phyloP scores from a whole-genome alignment of 225 moss, liverwort and hornwort genomes.

The Rhytidiadelphus loreus region DNA sequence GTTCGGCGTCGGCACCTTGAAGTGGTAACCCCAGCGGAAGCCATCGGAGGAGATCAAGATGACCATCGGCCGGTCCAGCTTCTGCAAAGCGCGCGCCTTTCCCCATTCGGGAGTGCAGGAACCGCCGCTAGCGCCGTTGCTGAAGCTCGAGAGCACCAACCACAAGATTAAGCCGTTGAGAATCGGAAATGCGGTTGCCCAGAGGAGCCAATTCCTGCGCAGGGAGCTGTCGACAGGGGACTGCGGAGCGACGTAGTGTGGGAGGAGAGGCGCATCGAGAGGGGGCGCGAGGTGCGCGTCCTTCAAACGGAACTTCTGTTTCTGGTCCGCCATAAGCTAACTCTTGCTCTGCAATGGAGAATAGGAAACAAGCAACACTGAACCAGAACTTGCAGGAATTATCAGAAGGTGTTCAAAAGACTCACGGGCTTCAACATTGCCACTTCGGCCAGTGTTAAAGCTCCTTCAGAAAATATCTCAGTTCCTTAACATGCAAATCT shows the following conservation, averaged over 20 bases:
- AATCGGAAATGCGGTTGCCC: slow-evolving; percentile 12
- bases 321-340: slow-evolving; percentile 1
- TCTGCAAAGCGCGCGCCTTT: slow-evolving; percentile 14
- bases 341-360: background rate
- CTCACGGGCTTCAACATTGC: background rate
- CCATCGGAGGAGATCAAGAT: slow-evolving; percentile 36
- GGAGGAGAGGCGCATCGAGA: background rate
- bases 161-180: slow-evolving; percentile 8
- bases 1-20: slow-evolving; percentile 66
- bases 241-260: background rate
- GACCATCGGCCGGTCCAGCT: slow-evolving; percentile 23
- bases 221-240: background rate
- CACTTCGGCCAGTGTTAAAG: background rate
- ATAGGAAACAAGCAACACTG: background rate
- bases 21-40: slow-evolving; percentile 69
- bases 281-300: background rate
- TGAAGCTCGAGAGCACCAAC: background rate
- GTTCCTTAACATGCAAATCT: background rate
- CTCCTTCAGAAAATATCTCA: too few relatives aligned
- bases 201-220: slow-evolving; percentile 15
- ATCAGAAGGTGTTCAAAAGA: background rate
- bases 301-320: background rate
- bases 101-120: slow-evolving; percentile 4
- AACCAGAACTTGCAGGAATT: background rate
- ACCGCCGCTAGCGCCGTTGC: background rate